Conservation (phyloP, 2,329 filamentous ascomycete genomes). For the Neurospora sp. region DNA sequence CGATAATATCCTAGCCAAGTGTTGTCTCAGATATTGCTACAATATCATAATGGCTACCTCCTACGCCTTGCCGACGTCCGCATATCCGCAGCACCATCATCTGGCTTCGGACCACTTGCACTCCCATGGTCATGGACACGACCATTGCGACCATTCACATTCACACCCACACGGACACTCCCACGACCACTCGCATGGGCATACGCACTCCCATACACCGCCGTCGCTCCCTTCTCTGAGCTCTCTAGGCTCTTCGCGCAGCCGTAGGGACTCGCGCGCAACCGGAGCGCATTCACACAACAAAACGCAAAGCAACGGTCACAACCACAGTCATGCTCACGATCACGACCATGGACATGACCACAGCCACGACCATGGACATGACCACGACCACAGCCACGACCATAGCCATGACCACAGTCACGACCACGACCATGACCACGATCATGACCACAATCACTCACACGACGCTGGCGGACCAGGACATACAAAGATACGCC, state of each 20-base stretch:
- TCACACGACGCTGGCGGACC: constrained; percentile 11
- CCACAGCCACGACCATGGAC: background rate
- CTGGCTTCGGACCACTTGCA: constrained; percentile 16
- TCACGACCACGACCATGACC: constrained; percentile 9
- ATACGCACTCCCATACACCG: constrained; percentile 27
- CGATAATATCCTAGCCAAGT: background rate
- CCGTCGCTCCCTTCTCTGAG: constrained; percentile 10
- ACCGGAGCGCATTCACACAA: constrained; percentile 8
- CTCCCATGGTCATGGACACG: constrained; percentile 20
- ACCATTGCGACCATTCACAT: constrained; percentile 24
- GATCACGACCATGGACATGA: constrained; percentile 18
- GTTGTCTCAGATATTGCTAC: background rate
- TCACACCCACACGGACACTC: constrained; percentile 26
- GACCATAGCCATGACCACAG: background rate
- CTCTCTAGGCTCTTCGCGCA: constrained; percentile 12
- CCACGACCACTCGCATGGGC: constrained; percentile 26
- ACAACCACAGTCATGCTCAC: constrained; percentile 1
- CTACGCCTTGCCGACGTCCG: constrained; percentile 42
- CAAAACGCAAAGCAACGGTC: background rate
- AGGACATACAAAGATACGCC: constrained; percentile 19
- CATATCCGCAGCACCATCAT: constrained; percentile 37
- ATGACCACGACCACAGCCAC: background rate
- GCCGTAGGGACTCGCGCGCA: constrained; percentile 9
- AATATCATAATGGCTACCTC: constrained; percentile 36
- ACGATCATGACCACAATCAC: constrained; percentile 19